Conservation (phyloP, 1,284 basidiomycete genomes). For the Leccinum pachyderme region DNA sequence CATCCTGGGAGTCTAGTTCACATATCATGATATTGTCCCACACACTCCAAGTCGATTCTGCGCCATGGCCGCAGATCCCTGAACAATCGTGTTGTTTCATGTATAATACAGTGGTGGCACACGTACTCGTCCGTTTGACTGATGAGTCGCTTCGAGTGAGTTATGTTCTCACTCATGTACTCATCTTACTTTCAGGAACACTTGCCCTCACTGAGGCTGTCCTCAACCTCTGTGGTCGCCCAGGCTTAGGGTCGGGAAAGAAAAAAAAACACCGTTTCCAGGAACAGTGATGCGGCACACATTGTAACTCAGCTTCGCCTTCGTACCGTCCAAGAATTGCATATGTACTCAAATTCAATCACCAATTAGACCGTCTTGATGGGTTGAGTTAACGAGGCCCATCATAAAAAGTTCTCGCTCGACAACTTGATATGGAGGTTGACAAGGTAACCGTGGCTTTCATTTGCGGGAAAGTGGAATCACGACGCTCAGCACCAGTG, state of each 20-base stretch:
- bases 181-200: background rate
- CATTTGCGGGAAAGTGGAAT: background rate
- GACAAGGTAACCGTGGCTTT: background rate
- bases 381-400: slow-evolving; percentile 1
- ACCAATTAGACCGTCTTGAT: background rate
- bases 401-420: background rate
- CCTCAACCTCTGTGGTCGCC: background rate
- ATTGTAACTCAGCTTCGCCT: background rate
- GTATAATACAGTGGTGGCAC: background rate
- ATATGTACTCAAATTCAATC: background rate
- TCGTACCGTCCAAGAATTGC: background rate
- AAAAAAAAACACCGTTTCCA: background rate
- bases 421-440: background rate
- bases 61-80: background rate
- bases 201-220: background rate
- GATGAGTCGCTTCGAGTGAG: background rate
- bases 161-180: background rate
- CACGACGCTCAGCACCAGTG: background rate
- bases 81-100: background rate
- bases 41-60: background rate
- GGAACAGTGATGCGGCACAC: background rate
- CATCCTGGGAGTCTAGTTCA: background rate
- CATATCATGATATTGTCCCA: background rate
- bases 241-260: background rate
- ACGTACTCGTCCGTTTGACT: background rate